These are phyloP conservation scores for Cyberlindnera galapagoensis DNA, from an alignment of 805 yeast genomes.

Conservation along the genomic window DNA sequence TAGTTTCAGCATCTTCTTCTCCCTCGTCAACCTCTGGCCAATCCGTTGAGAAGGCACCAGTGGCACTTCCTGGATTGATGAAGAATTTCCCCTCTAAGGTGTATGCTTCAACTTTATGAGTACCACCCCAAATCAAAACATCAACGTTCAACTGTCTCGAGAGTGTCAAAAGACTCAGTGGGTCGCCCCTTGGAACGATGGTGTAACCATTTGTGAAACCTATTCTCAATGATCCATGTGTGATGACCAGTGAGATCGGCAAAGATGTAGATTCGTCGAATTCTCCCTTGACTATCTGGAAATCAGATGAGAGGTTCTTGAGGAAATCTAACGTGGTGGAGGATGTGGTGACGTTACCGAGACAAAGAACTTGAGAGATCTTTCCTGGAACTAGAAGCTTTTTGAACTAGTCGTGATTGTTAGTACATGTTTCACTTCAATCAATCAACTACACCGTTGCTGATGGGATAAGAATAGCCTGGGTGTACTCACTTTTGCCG, in stretches of 20 bases:
- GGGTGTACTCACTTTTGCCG: conserved; percentile 30
- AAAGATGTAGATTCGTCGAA: conserved; percentile 48
- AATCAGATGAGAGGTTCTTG: conserved; percentile 60
- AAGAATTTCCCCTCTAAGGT: conserved; percentile 89
- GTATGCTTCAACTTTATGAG: conserved; percentile 89
- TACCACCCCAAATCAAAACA: conserved; percentile 86
- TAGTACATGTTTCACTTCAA: conserved; percentile 2
- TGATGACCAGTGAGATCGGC: conserved; percentile 60
- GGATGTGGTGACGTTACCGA: conserved; percentile 78
- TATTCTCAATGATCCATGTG: conserved; percentile 64
- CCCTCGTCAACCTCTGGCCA: conserved; percentile 44
- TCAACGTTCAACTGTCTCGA: conserved; percentile 93
- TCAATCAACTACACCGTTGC: background rate
- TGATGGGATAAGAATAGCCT: background rate
- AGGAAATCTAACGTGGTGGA: conserved; percentile 57
- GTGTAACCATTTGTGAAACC: conserved; percentile 85
- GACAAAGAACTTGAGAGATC: conserved; percentile 75
- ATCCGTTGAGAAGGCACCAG: conserved; percentile 78
- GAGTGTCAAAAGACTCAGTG: conserved; percentile 69
- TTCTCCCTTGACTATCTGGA: conserved; percentile 78
- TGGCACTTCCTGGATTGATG: conserved; percentile 94
- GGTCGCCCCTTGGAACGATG: conserved; percentile 80
- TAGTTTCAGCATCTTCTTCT: conserved; percentile 23
- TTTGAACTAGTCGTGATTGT: conserved; percentile 41
- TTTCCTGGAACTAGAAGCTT: conserved; percentile 79